These are phyloP conservation scores for Cryptomeria japonica DNA, from an alignment of 75 land plant genomes.

Conservation along the genomic window DNA sequence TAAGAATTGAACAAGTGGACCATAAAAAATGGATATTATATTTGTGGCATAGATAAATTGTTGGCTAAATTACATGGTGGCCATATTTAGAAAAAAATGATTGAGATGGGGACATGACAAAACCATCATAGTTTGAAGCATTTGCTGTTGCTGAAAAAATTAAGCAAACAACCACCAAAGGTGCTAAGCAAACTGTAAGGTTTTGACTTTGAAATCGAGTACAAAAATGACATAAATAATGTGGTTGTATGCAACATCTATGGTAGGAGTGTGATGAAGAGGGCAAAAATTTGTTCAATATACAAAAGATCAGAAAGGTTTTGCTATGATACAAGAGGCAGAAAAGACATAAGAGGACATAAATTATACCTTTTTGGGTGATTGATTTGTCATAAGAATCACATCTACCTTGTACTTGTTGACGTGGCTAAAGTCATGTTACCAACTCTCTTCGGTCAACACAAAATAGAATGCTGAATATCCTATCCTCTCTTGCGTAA, in stretches of 20 bases:
- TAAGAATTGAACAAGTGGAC: no score
- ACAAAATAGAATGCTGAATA: no score
- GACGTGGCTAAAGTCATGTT: no score
- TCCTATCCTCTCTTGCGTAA: no score
- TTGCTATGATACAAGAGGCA: neutral
- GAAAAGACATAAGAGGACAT: neutral
- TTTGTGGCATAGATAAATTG: no score
- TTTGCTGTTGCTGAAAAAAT: neutral
- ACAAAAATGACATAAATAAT: neutral
- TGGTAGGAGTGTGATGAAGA: neutral
- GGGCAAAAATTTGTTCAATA: neutral
- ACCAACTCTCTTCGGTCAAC: no score
- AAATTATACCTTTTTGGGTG: neutral
- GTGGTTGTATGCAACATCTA: neutral
- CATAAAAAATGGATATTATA: no score
- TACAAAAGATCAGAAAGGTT: no score
- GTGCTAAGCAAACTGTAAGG: slow-evolving; percentile 11
- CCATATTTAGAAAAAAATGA: no score
- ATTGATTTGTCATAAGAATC: neutral
- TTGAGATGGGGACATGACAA: neutral
- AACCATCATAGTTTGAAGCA: slow-evolving; percentile 19
- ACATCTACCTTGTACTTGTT: neutral
- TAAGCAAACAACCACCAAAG: slow-evolving; percentile 15
- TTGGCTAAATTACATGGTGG: no score
- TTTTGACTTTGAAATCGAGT: neutral